These are phyloP conservation scores for Neonectria punicea DNA, from an alignment of 2,329 filamentous ascomycete genomes.

Conservation along the genomic window DNA sequence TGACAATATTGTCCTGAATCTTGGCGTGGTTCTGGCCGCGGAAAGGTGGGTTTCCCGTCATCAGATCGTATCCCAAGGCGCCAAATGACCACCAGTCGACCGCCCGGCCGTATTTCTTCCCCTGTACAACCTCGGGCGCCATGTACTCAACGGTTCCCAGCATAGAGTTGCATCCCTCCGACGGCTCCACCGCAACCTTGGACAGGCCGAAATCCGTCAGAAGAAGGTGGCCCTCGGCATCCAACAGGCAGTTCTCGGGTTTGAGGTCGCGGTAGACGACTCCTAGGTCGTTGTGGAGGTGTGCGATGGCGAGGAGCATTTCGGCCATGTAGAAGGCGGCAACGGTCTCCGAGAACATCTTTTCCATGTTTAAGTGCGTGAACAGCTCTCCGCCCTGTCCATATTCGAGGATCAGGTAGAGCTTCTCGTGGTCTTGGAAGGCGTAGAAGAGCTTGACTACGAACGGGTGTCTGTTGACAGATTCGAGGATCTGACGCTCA, in stretches of 20 bases:
- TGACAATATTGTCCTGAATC: conserved; percentile 94
- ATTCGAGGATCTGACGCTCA: conserved; percentile 93
- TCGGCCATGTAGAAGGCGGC: conserved; percentile 99
- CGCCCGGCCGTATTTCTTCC: conserved; percentile 89
- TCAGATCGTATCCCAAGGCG: conserved; percentile 88
- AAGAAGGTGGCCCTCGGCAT: conserved; percentile 89
- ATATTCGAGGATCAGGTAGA: conserved; percentile 97
- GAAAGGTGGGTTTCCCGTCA: conserved; percentile 94
- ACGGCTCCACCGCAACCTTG: conserved; percentile 82
- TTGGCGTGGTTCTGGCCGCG: conserved; percentile 91
- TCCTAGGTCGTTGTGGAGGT: conserved; percentile 90
- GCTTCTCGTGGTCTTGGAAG: conserved; percentile 97
- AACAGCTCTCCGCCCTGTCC: conserved; percentile 97
- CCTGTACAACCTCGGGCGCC: conserved; percentile 93
- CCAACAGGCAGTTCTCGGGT: conserved; percentile 95
- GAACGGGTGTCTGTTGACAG: conserved; percentile 95
- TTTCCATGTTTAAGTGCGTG: conserved; percentile 90
- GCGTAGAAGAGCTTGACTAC: conserved; percentile 98
- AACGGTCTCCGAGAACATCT: conserved; percentile 91
- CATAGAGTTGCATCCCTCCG: conserved; percentile 82
- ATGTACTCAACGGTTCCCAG: conserved; percentile 98
- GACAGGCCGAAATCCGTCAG: conserved; percentile 97
- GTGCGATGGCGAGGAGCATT: conserved; percentile 92
- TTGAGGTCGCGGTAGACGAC: conserved; percentile 98
- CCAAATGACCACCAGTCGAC: conserved; percentile 99